A percentile compares a stretch with the other conserved stretches of the same genome.
Conservation (phyloP, 2,329 filamentous ascomycete genomes). For the Phyllosticta capitalensis region DNA sequence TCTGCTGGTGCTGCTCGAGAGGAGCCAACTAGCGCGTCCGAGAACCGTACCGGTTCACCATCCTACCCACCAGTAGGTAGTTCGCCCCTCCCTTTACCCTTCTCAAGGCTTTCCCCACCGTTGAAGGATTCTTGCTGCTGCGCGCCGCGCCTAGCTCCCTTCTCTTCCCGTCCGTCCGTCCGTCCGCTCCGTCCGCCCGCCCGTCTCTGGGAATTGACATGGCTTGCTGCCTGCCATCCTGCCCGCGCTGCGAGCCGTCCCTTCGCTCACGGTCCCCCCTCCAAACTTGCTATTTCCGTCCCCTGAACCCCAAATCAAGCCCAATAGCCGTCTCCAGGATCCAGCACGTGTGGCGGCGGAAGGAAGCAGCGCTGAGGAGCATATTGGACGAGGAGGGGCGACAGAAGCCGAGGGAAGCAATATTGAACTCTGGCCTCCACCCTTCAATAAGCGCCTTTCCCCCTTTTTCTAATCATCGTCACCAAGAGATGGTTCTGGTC, state of each 20-base stretch:
- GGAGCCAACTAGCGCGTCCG: background rate
- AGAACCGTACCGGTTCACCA: background rate
- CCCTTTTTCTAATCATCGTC: background rate
- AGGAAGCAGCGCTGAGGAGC: background rate
- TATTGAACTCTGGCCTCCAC: too few species aligned
- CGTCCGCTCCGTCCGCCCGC: background rate
- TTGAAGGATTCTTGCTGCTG: background rate
- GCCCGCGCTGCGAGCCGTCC: background rate
- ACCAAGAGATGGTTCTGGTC: background rate
- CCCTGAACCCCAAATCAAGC: background rate
- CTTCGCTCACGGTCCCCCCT: background rate
- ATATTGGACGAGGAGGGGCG: too few species aligned
- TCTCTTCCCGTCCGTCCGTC: background rate
- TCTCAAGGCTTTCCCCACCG: background rate
- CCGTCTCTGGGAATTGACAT: background rate
- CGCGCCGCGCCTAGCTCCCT: background rate
- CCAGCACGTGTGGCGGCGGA: background rate
- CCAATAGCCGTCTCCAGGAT: background rate
- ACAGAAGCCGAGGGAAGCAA: too few species aligned
- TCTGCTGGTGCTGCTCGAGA: background rate
- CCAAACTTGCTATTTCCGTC: background rate
- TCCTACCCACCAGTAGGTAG: background rate
- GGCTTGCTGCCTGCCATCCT: background rate
- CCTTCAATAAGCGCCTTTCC: too few species aligned
- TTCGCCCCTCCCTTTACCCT: background rate